These are phyloP conservation scores for Termitomyces eurrhizus DNA, from an alignment of 768 basidiomycete species.

Conservation along the genomic window DNA sequence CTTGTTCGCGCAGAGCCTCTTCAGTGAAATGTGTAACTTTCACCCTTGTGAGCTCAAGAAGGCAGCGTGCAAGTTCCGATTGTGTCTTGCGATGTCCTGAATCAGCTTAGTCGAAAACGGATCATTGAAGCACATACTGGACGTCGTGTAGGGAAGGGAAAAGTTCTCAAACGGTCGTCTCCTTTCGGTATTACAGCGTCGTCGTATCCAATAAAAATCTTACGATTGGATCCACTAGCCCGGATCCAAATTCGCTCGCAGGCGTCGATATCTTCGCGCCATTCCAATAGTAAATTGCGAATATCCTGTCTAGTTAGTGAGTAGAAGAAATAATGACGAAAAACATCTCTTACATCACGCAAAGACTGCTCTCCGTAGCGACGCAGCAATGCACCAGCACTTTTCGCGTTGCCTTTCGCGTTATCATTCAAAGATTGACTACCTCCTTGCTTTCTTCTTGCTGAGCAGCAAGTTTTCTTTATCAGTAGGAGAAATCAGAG, in stretches of 20 bases:
- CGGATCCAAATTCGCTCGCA: slow-evolving; percentile 93
- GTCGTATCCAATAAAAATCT: slow-evolving; percentile 89
- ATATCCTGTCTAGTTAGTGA: slow-evolving; percentile 66
- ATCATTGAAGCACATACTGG: slow-evolving; percentile 54
- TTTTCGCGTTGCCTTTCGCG: slow-evolving; percentile 87
- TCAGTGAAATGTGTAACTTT: slow-evolving; percentile 88
- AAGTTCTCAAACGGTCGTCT: slow-evolving; percentile 81
- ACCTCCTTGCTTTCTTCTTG: slow-evolving; percentile 96
- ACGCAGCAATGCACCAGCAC: slow-evolving; percentile 89
- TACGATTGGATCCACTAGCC: slow-evolving; percentile 81
- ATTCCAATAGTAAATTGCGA: slow-evolving; percentile 73
- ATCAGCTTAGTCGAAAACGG: neutral
- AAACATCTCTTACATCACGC: slow-evolving; percentile 60
- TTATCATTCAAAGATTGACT: slow-evolving; percentile 91
- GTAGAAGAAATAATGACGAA: neutral
- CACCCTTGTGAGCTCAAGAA: slow-evolving; percentile 77
- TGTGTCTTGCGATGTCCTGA: slow-evolving; percentile 58
- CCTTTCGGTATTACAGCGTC: slow-evolving; percentile 71
- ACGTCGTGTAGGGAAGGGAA: slow-evolving; percentile 94
- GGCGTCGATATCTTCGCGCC: slow-evolving; percentile 82
- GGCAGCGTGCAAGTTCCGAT: slow-evolving; percentile 83
- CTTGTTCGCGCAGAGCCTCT: slow-evolving; percentile 76
- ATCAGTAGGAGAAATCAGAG: neutral
- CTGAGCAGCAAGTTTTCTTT: slow-evolving; percentile 36
- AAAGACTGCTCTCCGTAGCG: slow-evolving; percentile 94